Conservation (phyloP, 768 basidiomycete genomes). For the Auricularia heimuer region DNA sequence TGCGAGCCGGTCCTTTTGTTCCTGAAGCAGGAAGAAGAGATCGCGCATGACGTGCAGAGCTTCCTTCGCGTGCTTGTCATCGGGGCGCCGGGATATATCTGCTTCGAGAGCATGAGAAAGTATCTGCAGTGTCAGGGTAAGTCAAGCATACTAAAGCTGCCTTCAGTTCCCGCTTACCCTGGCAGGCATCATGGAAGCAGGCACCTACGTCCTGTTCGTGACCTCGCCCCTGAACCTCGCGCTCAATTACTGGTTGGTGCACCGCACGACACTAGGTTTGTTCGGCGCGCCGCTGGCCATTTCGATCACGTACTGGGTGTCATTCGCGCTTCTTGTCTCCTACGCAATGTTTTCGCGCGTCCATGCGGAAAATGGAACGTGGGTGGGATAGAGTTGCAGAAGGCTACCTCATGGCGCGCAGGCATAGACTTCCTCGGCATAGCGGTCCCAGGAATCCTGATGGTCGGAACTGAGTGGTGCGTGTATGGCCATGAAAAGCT, state of each 20-base stretch:
- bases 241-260: slow-evolving; percentile 52
- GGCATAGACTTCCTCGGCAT: slow-evolving; percentile 43
- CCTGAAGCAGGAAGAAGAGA: slow-evolving; percentile 48
- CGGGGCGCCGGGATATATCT: slow-evolving; percentile 64
- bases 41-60: slow-evolving; percentile 50
- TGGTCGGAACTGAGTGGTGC: slow-evolving; percentile 76
- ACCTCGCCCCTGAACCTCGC: slow-evolving; percentile 57
- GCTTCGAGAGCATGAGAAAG: slow-evolving; percentile 68
- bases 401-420: slow-evolving; percentile 1
- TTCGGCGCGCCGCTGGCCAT: slow-evolving; percentile 60
- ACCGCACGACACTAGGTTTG: slow-evolving; percentile 51
- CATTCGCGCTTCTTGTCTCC: slow-evolving; percentile 44
- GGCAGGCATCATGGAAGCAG: slow-evolving; percentile 64
- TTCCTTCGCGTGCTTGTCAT: slow-evolving; percentile 57
- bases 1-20: slow-evolving; percentile 51
- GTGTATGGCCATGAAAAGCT: slow-evolving; percentile 6
- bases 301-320: slow-evolving; percentile 60
- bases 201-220: slow-evolving; percentile 52
- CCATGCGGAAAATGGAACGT: slow-evolving; percentile 49
- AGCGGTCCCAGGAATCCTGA: slow-evolving; percentile 67
- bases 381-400: slow-evolving; percentile 41
- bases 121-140: slow-evolving; percentile 72
- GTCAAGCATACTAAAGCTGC: slow-evolving; percentile 8
- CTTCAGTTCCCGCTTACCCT: not conserved
- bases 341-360: slow-evolving; percentile 40